Evolutionary conservation across 129 eudicot species (phyloP), one percentile per base, ranked within the genome.

Genomic region (Tagetes patula): DNA sequence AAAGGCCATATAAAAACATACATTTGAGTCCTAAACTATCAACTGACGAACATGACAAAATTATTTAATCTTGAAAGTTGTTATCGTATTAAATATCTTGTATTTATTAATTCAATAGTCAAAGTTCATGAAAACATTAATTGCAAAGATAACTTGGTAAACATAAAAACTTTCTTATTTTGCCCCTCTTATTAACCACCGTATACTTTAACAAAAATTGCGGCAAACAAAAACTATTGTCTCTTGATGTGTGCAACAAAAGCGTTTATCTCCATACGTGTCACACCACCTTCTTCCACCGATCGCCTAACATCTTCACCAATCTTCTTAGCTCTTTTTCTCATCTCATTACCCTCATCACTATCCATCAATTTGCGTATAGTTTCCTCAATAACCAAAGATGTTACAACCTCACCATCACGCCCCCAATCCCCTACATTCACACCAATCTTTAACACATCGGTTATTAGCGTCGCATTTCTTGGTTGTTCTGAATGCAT

Each of bases 401-500:
- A 72, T 9, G 8, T 42, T 8, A 77, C 85, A 0, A 77, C 4
- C 32, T 60, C 79, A 59, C 63, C 65, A 14, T 39, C 33, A 11
- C 5, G 7, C 5, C 60, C 74, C 83, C 83, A 77, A n/a, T 77
- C 77, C 77, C 41, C 50, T 1, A 82, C 83, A 10, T 38, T 39
- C 11, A 82, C 49, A 0, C 83, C 83, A 55, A 40, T 70, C 67
- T 78, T 82, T 3, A 82, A 34, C 7, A 54, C 70, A 4, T 76
- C 50, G 1, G 75, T 73, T 4, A 84, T 36, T 1, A 84, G 36
- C 3, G n/a, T 7, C 0, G 82, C 80, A 12, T 84, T 84, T n/a
- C 67, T 50, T 20, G 85, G 85, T 52, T 80, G 88, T n/a, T 84
- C 87, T 4, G 87, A 84, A 63, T 84, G 87, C 85, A 84, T 84